Conservation (phyloP, 495 filamentous ascomycete species). For the Daldinia decipiens region DNA sequence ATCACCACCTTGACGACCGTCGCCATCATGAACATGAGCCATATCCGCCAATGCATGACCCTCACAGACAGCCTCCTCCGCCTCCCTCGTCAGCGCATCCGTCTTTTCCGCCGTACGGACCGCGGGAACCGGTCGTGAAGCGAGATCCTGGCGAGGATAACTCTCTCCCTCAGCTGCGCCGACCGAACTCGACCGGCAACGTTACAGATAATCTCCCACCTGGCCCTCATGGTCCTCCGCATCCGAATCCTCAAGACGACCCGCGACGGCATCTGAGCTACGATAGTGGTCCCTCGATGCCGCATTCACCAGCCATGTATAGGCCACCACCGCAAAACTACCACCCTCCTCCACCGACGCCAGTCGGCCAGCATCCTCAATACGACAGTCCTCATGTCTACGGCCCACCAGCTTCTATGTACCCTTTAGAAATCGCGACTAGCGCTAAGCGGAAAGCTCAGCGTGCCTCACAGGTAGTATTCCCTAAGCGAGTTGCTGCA, state of each 20-base stretch:
- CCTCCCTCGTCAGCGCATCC: conserved; percentile 59
- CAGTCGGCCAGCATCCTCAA: conserved; percentile 52
- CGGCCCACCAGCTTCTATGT: conserved; percentile 47
- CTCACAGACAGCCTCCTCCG: conserved; percentile 53
- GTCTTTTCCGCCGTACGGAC: conserved; percentile 51
- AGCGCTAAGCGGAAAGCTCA: conserved; percentile 61
- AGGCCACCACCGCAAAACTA: conserved; percentile 53
- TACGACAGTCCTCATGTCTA: conserved; percentile 57
- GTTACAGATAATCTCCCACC: conserved; percentile 51
- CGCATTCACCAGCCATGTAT: conserved; percentile 54
- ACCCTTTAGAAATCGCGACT: conserved; percentile 58
- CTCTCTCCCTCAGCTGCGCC: conserved; percentile 55
- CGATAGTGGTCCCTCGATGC: conserved; percentile 54
- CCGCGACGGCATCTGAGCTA: conserved; percentile 59
- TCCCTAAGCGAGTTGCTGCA: conserved; percentile 7
- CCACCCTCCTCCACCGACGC: conserved; percentile 56
- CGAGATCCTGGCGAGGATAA: conserved; percentile 60
- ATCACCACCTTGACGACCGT: conserved; percentile 58
- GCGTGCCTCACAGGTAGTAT: conserved; percentile 60
- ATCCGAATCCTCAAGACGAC: conserved; percentile 50
- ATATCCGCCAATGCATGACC: conserved; percentile 62
- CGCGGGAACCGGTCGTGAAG: conserved; percentile 61
- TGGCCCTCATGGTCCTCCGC: conserved; percentile 50
- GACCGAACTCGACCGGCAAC: conserved; percentile 57
- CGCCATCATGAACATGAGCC: conserved; percentile 61